phyloP scores from a whole-genome alignment of 2,329 filamentous ascomycete genomes.

The Monilinia polystroma region DNA sequence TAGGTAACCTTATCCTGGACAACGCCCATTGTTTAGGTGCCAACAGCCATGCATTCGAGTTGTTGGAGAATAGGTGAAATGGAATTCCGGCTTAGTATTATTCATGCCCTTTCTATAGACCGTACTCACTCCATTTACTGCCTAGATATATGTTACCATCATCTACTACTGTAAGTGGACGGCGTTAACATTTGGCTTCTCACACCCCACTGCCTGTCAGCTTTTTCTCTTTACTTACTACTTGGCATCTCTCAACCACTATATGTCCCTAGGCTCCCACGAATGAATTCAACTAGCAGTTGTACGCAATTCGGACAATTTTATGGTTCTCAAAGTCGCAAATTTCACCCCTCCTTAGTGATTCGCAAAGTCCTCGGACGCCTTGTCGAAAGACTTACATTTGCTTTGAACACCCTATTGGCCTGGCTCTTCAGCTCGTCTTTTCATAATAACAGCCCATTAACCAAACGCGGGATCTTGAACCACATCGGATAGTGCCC shows the following conservation, averaged over 20 bases:
- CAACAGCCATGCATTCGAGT: neutral
- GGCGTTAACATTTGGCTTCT: conserved; percentile 6
- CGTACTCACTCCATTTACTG: neutral
- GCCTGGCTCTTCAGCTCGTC: conserved; percentile 7
- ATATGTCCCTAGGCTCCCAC: neutral
- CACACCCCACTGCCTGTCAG: neutral
- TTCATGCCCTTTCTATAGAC: neutral
- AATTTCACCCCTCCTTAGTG: neutral
- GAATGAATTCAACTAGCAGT: neutral
- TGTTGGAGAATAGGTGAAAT: neutral
- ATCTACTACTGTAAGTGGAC: neutral
- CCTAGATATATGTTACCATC: conserved; percentile 8
- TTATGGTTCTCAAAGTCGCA: conserved; percentile 5
- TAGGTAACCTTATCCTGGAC: conserved; percentile 12
- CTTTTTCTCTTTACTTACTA: conserved; percentile 7
- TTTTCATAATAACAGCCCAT: conserved; percentile 13
- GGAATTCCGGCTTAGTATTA: neutral
- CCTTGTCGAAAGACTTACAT: conserved; percentile 15
- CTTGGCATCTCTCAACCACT: neutral
- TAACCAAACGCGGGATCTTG: conserved; percentile 14
- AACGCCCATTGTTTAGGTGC: conserved; percentile 1
- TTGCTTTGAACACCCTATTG: conserved; percentile 13
- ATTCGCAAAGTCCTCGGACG: conserved; percentile 7
- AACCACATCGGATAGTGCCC: neutral
- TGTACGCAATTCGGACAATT: conserved; percentile 7